Conservation (phyloP, 371 early-diverging fungal genomes). For the Mucor piriformis region DNA sequence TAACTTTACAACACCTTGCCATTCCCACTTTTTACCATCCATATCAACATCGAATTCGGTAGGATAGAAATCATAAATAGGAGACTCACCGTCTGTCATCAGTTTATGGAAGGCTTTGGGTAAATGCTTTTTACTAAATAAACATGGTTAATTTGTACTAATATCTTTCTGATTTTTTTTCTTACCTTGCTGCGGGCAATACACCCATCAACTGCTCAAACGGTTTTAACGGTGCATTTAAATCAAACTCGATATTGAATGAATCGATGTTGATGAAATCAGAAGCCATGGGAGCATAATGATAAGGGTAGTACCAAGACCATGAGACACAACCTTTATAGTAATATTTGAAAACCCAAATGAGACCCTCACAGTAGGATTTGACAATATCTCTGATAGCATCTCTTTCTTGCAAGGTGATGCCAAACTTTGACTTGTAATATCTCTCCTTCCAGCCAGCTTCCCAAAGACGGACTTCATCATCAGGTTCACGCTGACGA, state of each 20-base stretch:
- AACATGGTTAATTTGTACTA: neutral
- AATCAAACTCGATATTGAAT: conserved; percentile 75
- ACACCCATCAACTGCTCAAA: conserved; percentile 99
- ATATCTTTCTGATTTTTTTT: neutral
- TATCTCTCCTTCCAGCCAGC: conserved; percentile 90
- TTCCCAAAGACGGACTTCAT: conserved; percentile 83
- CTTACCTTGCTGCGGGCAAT: conserved; percentile 83
- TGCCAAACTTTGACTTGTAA: conserved; percentile 83
- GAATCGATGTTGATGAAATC: conserved; percentile 85
- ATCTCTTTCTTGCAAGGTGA: conserved; percentile 67
- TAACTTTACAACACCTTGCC: conserved; percentile 97
- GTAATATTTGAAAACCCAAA: conserved; percentile 99
- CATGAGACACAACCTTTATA: conserved; percentile 94
- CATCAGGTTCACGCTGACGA: conserved; percentile 74
- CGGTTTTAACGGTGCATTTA: conserved; percentile 89
- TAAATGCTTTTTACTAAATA: conserved; percentile 72
- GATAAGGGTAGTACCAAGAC: conserved; percentile 99
- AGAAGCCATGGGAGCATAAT: conserved; percentile 97
- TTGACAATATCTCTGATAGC: conserved; percentile 70
- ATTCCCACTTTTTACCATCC: conserved; percentile 97
- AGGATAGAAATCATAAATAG: conserved; percentile 95
- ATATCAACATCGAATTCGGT: conserved; percentile 90
- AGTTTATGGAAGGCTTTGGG: conserved; percentile 79
- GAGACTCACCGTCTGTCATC: conserved; percentile 85
- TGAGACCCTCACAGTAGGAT: conserved; percentile 95